A percentile compares a stretch with the other conserved stretches of the same genome.
These are phyloP conservation scores for Dryas alaskensis DNA, from an alignment of 306 rosid species.

Conservation along the genomic window DNA sequence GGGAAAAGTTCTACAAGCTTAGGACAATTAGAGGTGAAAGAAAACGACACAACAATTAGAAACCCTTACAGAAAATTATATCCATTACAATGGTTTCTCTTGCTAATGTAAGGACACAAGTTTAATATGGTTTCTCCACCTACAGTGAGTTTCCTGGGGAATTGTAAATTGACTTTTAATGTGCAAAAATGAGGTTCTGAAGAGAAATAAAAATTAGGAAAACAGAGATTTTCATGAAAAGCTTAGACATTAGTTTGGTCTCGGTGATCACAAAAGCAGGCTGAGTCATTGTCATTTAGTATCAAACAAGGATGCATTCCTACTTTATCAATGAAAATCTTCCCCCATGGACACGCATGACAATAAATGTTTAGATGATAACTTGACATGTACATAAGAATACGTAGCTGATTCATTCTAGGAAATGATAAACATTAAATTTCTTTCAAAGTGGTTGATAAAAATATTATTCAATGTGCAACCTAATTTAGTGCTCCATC, in stretches of 20 bases:
- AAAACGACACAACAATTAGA: not conserved
- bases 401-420: not conserved
- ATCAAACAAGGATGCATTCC: not conserved
- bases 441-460: not conserved
- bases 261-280: not conserved
- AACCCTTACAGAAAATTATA: not conserved
- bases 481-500: conserved; percentile 8
- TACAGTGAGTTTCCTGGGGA: not conserved
- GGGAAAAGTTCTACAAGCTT: not conserved
- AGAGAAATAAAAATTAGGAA: not conserved
- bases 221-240: not conserved
- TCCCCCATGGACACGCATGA: conserved; percentile 7
- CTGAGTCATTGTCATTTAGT: not conserved
- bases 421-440: conserved; percentile 7
- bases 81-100: not conserved
- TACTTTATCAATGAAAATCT: conserved; percentile 9
- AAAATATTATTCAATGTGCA: not conserved
- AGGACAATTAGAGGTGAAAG: not conserved
- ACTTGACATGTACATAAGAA: not conserved
- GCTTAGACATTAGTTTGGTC: not conserved
- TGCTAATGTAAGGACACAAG: not conserved
- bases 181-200: not conserved
- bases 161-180: not conserved
- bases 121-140: not conserved
- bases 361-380: not conserved